These are phyloP conservation scores for Lichtheimia hyalospora DNA, from an alignment of 371 early-diverging fungal species.

Conservation along the genomic window DNA sequence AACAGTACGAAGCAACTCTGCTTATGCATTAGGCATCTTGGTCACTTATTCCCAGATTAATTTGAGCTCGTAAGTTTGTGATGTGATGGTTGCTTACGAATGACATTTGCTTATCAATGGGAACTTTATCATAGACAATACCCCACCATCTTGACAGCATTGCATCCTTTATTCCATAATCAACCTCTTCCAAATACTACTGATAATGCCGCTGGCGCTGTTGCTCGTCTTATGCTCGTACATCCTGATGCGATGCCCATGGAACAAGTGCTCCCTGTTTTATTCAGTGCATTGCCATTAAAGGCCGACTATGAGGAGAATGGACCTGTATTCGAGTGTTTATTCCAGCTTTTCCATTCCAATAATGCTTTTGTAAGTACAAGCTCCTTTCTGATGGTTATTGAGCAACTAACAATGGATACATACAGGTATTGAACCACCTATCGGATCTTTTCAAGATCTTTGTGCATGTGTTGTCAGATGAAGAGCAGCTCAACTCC, in stretches of 20 bases:
- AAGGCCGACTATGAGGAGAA: constrained; percentile 84
- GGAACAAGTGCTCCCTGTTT: constrained; percentile 70
- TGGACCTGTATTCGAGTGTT: constrained; percentile 71
- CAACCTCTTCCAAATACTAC: constrained; percentile 65
- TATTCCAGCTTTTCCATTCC: constrained; percentile 65
- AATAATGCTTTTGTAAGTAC: constrained; percentile 55
- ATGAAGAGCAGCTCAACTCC: constrained; percentile 60
- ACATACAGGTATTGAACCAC: constrained; percentile 33
- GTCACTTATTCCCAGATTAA: constrained; percentile 70
- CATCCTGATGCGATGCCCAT: constrained; percentile 73
- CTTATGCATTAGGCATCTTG: constrained; percentile 81
- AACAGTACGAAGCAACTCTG: constrained; percentile 86
- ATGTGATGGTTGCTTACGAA: not conserved
- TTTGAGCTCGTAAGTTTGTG: constrained; percentile 50
- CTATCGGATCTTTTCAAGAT: constrained; percentile 33
- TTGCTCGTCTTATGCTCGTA: constrained; percentile 76
- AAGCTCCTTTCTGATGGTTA: not conserved
- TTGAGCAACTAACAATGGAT: not conserved
- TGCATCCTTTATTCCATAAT: constrained; percentile 73
- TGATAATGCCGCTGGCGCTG: constrained; percentile 91
- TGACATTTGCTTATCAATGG: not conserved
- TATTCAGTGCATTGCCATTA: constrained; percentile 72
- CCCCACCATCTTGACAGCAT: constrained; percentile 63
- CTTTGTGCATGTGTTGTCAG: constrained; percentile 43
- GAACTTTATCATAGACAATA: constrained; percentile 52